A percentile compares a stretch with the other conserved stretches of the same genome.
Conservation (phyloP, 2,329 filamentous ascomycete species). For the Rachicladosporium sp. region DNA sequence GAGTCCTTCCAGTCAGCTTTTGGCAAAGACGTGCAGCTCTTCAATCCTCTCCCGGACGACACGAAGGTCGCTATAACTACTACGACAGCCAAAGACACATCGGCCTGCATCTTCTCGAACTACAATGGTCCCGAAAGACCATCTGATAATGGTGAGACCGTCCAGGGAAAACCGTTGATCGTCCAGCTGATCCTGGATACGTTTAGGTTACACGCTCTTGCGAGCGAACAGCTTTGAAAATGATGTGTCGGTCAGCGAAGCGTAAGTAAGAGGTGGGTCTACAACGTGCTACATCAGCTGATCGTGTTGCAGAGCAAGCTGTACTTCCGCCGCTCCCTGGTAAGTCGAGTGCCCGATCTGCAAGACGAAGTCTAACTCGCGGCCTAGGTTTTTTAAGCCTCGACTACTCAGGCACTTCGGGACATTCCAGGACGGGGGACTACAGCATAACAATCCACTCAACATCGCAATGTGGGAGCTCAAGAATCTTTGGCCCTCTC, state of each 20-base stretch:
- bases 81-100: conserved; percentile 11
- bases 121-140: conserved; percentile 14
- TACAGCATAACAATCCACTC: conserved; percentile 19
- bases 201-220: conserved; percentile 13
- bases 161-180: too few species aligned
- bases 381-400: conserved; percentile 14
- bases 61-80: conserved; percentile 22
- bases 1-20: conserved; percentile 13
- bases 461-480: conserved; percentile 15
- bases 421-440: conserved; percentile 19
- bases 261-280: conserved; percentile 10
- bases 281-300: conserved; percentile 1
- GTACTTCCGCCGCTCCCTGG: conserved; percentile 19
- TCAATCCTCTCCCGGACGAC: conserved; percentile 16
- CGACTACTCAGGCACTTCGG: conserved; percentile 14
- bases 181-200: background rate
- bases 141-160: background rate
- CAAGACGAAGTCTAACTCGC: background rate
- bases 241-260: conserved; percentile 15
- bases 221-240: conserved; percentile 11
- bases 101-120: conserved; percentile 18
- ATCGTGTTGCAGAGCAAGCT: conserved; percentile 12
- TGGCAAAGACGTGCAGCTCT: conserved; percentile 12
- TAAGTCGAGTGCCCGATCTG: conserved; percentile 1
- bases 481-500: conserved; percentile 15